Evolutionary conservation across 352 stramenopile genomes (phyloP).

Genomic region (Pythium biforme): DNA sequence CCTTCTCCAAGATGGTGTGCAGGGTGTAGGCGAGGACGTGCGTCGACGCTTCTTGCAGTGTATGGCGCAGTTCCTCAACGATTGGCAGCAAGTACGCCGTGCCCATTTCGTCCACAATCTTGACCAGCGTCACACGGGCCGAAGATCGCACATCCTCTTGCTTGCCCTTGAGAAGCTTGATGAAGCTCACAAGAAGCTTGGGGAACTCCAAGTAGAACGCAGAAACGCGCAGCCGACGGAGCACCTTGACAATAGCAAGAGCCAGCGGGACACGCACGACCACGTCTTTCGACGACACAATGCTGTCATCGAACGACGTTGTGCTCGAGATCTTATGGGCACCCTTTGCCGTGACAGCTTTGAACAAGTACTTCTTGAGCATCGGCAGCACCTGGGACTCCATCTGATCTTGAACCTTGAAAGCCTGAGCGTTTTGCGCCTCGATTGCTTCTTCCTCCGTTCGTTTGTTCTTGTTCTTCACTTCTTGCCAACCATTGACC

Average conservation of each 20-base stretch:
- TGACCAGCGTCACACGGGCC: slow-evolving; percentile 92
- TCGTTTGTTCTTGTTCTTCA: slow-evolving; percentile 12
- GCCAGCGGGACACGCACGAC: slow-evolving; percentile 91
- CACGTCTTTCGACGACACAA: slow-evolving; percentile 46
- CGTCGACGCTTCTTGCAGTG: slow-evolving; percentile 79
- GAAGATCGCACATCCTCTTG: slow-evolving; percentile 92
- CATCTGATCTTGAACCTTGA: slow-evolving; percentile 81
- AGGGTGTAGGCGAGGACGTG: slow-evolving; percentile 88
- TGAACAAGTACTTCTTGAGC: slow-evolving; percentile 85
- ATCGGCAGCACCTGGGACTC: slow-evolving; percentile 80
- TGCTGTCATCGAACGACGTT: slow-evolving; percentile 49
- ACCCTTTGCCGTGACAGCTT: slow-evolving; percentile 85
- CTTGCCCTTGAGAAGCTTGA: slow-evolving; percentile 88
- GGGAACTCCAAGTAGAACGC: slow-evolving; percentile 93
- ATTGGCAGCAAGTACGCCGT: slow-evolving; percentile 82
- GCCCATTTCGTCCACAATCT: slow-evolving; percentile 92
- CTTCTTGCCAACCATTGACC: slow-evolving; percentile 22
- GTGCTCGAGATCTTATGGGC: slow-evolving; percentile 31
- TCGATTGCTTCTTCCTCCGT: slow-evolving; percentile 22
- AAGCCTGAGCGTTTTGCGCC: slow-evolving; percentile 24
- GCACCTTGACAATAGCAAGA: slow-evolving; percentile 96
- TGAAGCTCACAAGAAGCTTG: slow-evolving; percentile 91
- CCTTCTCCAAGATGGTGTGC: slow-evolving; percentile 79
- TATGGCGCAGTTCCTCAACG: slow-evolving; percentile 81
- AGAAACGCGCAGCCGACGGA: slow-evolving; percentile 88